Evolutionary conservation across 1,284 basidiomycete species (phyloP).

Genomic region (Hortiboletus rubellus): DNA sequence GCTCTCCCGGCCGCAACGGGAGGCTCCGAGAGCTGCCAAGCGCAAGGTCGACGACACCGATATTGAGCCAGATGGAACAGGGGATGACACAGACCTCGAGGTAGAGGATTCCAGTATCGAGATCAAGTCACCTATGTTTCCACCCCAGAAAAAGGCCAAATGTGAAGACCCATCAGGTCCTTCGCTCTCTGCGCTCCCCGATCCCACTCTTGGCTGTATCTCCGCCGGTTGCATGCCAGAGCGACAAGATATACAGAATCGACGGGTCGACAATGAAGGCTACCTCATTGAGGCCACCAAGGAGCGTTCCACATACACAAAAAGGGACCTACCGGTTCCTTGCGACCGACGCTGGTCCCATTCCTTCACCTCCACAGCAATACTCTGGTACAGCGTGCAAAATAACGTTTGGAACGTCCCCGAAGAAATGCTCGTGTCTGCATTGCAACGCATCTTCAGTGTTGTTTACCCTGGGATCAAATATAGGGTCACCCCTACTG

Average conservation of each 20-base stretch:
- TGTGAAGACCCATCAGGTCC: background rate
- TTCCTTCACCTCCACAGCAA: conserved; percentile 2
- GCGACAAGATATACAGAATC: background rate
- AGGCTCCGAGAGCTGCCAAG: background rate
- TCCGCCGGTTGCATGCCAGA: background rate
- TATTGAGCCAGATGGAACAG: background rate
- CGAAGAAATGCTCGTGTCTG: background rate
- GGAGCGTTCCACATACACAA: background rate
- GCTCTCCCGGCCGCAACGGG: background rate
- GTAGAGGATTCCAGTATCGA: background rate
- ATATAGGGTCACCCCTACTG: background rate
- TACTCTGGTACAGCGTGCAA: conserved; percentile 9
- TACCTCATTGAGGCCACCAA: background rate
- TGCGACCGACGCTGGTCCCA: conserved; percentile 6
- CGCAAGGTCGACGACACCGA: background rate
- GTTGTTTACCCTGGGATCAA: conserved; percentile 1
- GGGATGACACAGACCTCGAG: background rate
- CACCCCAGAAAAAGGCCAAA: background rate
- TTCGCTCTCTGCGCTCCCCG: background rate
- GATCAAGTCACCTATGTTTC: background rate
- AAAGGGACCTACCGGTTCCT: conserved; percentile 2
- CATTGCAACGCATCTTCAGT: conserved; percentile 1
- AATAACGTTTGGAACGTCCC: background rate
- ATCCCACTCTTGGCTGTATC: too few relatives aligned
- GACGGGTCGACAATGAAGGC: background rate